phyloP scores from a whole-genome alignment of 2,329 filamentous ascomycete genomes.

The Clarireedia homoeocarpa region DNA sequence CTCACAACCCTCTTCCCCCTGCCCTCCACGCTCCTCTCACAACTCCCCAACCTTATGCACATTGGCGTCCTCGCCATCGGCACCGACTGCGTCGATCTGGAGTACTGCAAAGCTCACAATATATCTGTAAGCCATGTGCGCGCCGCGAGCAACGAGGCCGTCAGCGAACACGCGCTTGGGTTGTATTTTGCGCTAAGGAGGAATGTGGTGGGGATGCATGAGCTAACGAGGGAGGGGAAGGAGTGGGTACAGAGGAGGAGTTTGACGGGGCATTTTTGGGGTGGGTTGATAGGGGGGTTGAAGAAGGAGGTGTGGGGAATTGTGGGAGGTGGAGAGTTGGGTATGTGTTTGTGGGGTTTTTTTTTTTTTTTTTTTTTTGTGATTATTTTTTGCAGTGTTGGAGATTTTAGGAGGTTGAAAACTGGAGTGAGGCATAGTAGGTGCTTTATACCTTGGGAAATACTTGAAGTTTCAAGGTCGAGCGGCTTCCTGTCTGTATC shows the following conservation, averaged over 20 bases:
- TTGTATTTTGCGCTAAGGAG: slow-evolving; percentile 31
- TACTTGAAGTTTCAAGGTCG: no score
- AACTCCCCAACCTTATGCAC: slow-evolving; percentile 29
- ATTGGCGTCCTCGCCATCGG: slow-evolving; percentile 33
- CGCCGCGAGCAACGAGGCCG: slow-evolving; percentile 30
- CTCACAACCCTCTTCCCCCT: slow-evolving; percentile 29
- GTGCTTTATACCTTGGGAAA: no score
- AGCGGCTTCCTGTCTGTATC: background rate
- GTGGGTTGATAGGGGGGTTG: slow-evolving; percentile 18
- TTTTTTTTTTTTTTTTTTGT: background rate
- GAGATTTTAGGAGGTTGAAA: background rate
- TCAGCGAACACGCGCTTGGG: slow-evolving; percentile 28
- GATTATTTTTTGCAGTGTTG: background rate
- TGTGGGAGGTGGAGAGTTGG: slow-evolving; percentile 24
- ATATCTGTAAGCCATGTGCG: slow-evolving; percentile 33
- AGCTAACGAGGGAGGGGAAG: slow-evolving; percentile 22
- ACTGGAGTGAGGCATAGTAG: background rate
- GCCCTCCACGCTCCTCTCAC: slow-evolving; percentile 22
- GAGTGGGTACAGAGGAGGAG: slow-evolving; percentile 17
- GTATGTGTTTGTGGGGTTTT: slow-evolving; percentile 11
- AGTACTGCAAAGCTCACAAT: slow-evolving; percentile 27
- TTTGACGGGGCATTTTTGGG: slow-evolving; percentile 19
- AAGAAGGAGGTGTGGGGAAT: slow-evolving; percentile 24
- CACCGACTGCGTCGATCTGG: slow-evolving; percentile 32
- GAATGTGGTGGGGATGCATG: slow-evolving; percentile 29